These are phyloP conservation scores for Punctularia strigosozonata DNA, from an alignment of 768 basidiomycete species.

Conservation along the genomic window DNA sequence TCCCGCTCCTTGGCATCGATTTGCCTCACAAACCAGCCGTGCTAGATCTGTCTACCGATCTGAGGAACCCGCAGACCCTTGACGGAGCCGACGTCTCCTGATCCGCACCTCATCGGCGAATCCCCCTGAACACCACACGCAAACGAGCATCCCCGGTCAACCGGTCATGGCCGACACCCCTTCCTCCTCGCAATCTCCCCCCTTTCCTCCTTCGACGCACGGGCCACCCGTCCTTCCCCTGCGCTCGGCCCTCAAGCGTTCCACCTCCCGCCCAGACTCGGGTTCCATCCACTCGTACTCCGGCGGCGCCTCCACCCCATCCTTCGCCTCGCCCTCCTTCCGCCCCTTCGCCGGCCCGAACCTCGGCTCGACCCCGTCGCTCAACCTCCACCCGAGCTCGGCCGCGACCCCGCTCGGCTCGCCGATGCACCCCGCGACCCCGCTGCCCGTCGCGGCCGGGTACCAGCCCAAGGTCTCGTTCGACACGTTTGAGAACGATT, in stretches of 20 bases:
- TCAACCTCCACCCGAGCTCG: neutral
- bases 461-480: slow-evolving; percentile 68
- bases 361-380: neutral
- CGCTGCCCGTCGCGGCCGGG: slow-evolving; percentile 10
- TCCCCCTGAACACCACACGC: too few species aligned
- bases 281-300: slow-evolving; percentile 5
- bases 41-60: too few species aligned
- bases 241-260: slow-evolving; percentile 45
- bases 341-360: slow-evolving; percentile 5
- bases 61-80: too few species aligned
- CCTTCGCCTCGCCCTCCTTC: slow-evolving; percentile 7
- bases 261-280: slow-evolving; percentile 9
- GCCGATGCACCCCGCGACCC: slow-evolving; percentile 18
- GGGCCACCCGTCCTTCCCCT: slow-evolving; percentile 16
- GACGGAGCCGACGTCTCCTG: too few species aligned
- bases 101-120: too few species aligned
- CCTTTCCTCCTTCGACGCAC: too few species aligned
- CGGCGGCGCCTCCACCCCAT: slow-evolving; percentile 6
- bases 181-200: too few species aligned
- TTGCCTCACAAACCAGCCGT: too few species aligned
- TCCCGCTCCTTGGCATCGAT: too few species aligned
- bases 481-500: slow-evolving; percentile 78
- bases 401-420: slow-evolving; percentile 10
- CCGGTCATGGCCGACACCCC: too few species aligned
- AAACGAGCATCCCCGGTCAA: too few species aligned